phyloP scores from a whole-genome alignment of 306 rosid genomes.

The Trifolium fragiferum region DNA sequence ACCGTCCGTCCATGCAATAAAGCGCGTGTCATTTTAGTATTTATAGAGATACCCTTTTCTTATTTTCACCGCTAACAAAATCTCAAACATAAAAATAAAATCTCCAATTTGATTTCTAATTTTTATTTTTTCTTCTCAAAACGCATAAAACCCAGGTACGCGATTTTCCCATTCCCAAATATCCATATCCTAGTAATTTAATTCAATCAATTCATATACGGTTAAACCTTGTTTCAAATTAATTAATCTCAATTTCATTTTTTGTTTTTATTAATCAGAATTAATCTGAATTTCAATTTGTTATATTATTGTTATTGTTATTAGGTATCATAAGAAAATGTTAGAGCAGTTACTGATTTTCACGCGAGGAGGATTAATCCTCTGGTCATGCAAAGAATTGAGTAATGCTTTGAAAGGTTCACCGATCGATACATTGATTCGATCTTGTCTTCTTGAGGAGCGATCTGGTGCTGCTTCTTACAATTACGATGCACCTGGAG shows the following conservation, averaged over 20 bases:
- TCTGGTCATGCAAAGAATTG: conserved; percentile 88
- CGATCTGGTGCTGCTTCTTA: conserved; percentile 83
- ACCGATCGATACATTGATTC: conserved; percentile 88
- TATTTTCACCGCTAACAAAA: not conserved
- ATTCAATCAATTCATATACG: no score
- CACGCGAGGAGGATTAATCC: conserved; percentile 92
- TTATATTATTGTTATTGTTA: not conserved
- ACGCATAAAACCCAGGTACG: conserved; percentile 23
- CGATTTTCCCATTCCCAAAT: not conserved
- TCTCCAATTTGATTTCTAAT: not conserved
- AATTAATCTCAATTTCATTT: not conserved
- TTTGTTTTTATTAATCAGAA: no score
- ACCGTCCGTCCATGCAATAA: conserved; percentile 12
- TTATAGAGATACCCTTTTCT: not conserved
- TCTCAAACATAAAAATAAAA: not conserved
- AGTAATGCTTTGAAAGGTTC: conserved; percentile 89
- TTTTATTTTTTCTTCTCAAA: no score
- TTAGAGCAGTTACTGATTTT: conserved; percentile 89
- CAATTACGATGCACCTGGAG: conserved; percentile 83
- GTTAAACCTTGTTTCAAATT: not conserved
- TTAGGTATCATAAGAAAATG: conserved; percentile 50
- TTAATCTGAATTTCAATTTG: not conserved
- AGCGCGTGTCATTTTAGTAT: conserved; percentile 4
- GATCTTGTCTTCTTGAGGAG: conserved; percentile 94
- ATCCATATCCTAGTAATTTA: not conserved